A percentile compares a stretch with the other conserved stretches of the same genome.
These are phyloP conservation scores for Pythium dissimile DNA, from an alignment of 352 stramenopile genomes.

Conservation along the genomic window DNA sequence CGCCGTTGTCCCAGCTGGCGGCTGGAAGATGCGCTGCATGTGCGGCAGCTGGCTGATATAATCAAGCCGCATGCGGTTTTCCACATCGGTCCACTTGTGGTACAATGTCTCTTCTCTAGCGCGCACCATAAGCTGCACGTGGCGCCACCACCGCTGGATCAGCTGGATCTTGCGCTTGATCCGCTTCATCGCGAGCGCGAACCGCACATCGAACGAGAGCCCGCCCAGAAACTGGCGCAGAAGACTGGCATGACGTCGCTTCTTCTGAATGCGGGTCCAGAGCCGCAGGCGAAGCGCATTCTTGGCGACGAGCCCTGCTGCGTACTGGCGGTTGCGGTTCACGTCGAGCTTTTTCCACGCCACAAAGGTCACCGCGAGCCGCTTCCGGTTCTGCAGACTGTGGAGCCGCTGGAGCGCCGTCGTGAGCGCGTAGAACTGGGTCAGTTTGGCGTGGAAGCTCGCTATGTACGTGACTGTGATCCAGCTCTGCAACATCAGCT, in stretches of 20 bases:
- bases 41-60: conserved; percentile 56
- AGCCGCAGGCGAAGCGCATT: conserved; percentile 42
- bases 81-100: conserved; percentile 50
- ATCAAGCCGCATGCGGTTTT: conserved; percentile 39
- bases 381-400: conserved; percentile 25
- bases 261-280: conserved; percentile 35
- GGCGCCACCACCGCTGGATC: conserved; percentile 65
- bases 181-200: conserved; percentile 58
- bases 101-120: conserved; percentile 48
- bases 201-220: conserved; percentile 56
- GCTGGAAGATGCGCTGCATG: conserved; percentile 51
- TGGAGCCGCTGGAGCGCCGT: conserved; percentile 23
- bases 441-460: conserved; percentile 37
- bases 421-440: conserved; percentile 24
- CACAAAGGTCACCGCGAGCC: conserved; percentile 31
- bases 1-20: conserved; percentile 10
- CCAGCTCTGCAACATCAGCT: conserved; percentile 29
- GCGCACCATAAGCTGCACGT: conserved; percentile 48
- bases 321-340: conserved; percentile 22
- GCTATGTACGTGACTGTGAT: conserved; percentile 35
- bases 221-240: conserved; percentile 43
- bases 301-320: conserved; percentile 27
- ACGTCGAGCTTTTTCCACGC: conserved; percentile 38
- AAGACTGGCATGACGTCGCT: conserved; percentile 27
- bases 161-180: conserved; percentile 45